These are phyloP conservation scores for Kwoniella europaea DNA, from an alignment of 768 basidiomycete species.

Conservation along the genomic window DNA sequence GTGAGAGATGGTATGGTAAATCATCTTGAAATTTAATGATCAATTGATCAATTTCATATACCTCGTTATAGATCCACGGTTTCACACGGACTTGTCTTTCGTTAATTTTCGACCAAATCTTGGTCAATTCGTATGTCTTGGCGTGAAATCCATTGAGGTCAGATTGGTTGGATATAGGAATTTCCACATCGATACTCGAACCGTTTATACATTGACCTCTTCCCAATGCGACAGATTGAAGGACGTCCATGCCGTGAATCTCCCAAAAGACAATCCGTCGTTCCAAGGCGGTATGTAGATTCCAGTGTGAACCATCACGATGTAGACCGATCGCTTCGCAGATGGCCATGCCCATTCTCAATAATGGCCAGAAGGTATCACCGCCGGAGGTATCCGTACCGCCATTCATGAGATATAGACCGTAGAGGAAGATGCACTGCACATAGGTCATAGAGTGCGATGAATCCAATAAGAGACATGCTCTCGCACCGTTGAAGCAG, in stretches of 20 bases:
- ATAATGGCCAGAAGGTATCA: slow-evolving; percentile 26
- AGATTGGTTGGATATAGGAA: slow-evolving; percentile 22
- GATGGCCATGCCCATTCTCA: slow-evolving; percentile 33
- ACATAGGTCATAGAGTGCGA: slow-evolving; percentile 31
- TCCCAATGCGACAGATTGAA: slow-evolving; percentile 27
- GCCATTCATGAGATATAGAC: slow-evolving; percentile 31
- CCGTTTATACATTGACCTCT: slow-evolving; percentile 29
- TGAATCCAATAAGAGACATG: slow-evolving; percentile 23
- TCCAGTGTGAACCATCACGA: slow-evolving; percentile 27
- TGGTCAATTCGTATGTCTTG: slow-evolving; percentile 23
- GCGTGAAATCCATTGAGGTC: slow-evolving; percentile 21
- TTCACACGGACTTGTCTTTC: slow-evolving; percentile 25
- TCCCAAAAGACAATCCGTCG: slow-evolving; percentile 37
- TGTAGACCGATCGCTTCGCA: slow-evolving; percentile 35
- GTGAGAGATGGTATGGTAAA: slow-evolving; percentile 26
- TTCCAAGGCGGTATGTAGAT: slow-evolving; percentile 17
- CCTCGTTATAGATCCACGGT: slow-evolving; percentile 29
- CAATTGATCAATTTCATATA: slow-evolving; percentile 18
- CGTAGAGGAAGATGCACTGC: slow-evolving; percentile 29
- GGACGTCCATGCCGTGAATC: slow-evolving; percentile 31
- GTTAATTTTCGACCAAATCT: slow-evolving; percentile 34
- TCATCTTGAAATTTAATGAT: slow-evolving; percentile 21
- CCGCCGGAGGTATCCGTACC: slow-evolving; percentile 23
- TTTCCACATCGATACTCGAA: slow-evolving; percentile 24
- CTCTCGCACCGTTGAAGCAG: slow-evolving; percentile 22